A percentile compares a stretch with the other conserved stretches of the same genome.
Evolutionary conservation across 2,329 filamentous ascomycete genomes (phyloP).

Genomic region (Trichophyton verrucosum): DNA sequence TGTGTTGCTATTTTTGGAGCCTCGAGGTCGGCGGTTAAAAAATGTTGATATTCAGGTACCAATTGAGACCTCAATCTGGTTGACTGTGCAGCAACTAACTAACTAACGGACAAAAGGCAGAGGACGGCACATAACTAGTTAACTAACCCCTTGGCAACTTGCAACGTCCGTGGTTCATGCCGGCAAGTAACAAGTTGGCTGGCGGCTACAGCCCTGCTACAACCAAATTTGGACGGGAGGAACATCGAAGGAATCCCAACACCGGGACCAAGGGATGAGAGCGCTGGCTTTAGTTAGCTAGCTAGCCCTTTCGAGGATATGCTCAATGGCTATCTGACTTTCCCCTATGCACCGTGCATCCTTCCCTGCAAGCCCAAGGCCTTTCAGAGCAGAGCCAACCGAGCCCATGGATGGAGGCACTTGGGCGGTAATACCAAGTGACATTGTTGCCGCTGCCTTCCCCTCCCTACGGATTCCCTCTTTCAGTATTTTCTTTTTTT

Average conservation of each 20-base stretch:
- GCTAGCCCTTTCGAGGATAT: not conserved
- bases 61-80: not conserved
- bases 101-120: not conserved
- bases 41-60: conserved; percentile 2
- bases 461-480: not conserved
- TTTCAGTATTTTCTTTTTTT: not conserved
- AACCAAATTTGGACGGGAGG: not conserved
- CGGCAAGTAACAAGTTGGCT: not conserved
- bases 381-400: too few relatives aligned
- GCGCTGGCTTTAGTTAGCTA: not conserved
- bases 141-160: not conserved
- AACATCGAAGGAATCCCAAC: too few relatives aligned
- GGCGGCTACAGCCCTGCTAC: not conserved
- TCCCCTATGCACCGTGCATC: not conserved
- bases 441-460: not conserved
- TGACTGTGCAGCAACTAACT: not conserved
- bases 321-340: too few relatives aligned
- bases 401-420: not conserved
- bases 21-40: not conserved
- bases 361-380: not conserved
- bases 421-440: not conserved
- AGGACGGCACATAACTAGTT: not conserved
- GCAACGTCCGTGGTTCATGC: not conserved
- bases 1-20: not conserved
- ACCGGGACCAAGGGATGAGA: too few relatives aligned